Evolutionary conservation across 2,329 filamentous ascomycete species (phyloP), one percentile per base, ranked within the genome.

Genomic region (Alternaria sp.): DNA sequence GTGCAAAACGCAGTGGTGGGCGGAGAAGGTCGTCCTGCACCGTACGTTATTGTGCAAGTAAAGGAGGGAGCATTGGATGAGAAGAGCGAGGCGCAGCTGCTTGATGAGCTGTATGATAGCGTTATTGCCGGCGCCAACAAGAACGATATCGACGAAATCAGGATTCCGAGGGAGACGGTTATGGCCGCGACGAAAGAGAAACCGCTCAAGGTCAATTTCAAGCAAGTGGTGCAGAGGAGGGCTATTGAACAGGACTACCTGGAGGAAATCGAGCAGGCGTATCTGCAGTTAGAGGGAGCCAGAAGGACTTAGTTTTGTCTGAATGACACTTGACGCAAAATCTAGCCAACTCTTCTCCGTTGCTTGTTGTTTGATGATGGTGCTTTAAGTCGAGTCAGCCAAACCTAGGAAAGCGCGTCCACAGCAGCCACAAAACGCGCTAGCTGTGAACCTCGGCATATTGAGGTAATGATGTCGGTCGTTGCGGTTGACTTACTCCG

Each of bases 211-310:
- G 49, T 59, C 34, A 68, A 38, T n/a, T 32, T 46, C 8, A 71
- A 71, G 45, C 57, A 62, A 27, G 48, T 57, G 16, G 44, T 70
- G 4, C 34, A 58, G 54, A 57, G 65, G 32, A 69, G 59, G 38
- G 64, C 58, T 40, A 60, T 68, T 16, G 63, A 70, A 53, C 53
- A 67, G 53, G 64, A 64, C 28, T 67, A 69, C 49, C 36, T 22
- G 5, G 54, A 59, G 20, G 66, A 69, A n/a, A 67, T 70, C 30
- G 45, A 48, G 64, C 67, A 65, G 41, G 67, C 60, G 36, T 69
- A 67, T 41, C 9, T 41, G 53, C 48, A 14, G 14, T 36, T 36
- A 7, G 6, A 36, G 20, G 32, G 18, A 53, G 48, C 46, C 51
- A 54, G 55, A 51, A 52, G 43, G 25, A 14, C 14, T 3, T 50